Evolutionary conservation across 164 flowering plant genomes (phyloP).

Genomic region (Stephania cephalantha): DNA sequence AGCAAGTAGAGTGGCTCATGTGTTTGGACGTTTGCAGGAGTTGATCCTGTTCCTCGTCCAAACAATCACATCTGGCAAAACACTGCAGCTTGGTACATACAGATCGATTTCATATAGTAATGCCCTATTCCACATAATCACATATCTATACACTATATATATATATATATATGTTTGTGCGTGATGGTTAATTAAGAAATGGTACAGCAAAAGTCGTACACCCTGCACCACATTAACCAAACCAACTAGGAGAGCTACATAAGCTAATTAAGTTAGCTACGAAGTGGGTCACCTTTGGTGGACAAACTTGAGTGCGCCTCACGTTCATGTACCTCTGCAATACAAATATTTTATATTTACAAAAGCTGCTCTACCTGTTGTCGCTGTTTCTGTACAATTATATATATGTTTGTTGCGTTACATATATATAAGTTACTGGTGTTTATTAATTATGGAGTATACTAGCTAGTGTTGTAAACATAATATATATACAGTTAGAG

Average conservation of each 20-base stretch:
- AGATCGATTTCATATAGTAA: too few relatives aligned
- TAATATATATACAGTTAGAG: neutral
- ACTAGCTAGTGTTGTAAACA: neutral
- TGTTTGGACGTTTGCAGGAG: neutral
- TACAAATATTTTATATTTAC: neutral
- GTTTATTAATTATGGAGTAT: neutral
- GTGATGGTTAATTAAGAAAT: neutral
- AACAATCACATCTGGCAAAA: neutral
- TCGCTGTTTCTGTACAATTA: neutral
- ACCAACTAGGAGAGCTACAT: neutral
- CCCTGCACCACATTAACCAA: neutral
- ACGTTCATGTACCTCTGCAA: neutral
- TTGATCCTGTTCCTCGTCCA: neutral
- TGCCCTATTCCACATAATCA: too few relatives aligned
- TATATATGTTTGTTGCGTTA: neutral
- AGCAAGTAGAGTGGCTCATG: neutral
- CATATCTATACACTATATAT: too few relatives aligned
- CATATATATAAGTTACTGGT: neutral
- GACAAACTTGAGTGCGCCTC: slow-evolving; percentile 1
- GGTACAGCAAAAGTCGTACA: neutral
- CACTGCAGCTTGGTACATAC: too few relatives aligned
- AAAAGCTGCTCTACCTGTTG: neutral
- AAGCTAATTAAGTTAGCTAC: too few relatives aligned
- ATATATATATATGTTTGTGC: too few relatives aligned
- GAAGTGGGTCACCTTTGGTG: neutral